phyloP scores from a whole-genome alignment of 495 filamentous ascomycete genomes.

The Xylaria grammica region DNA sequence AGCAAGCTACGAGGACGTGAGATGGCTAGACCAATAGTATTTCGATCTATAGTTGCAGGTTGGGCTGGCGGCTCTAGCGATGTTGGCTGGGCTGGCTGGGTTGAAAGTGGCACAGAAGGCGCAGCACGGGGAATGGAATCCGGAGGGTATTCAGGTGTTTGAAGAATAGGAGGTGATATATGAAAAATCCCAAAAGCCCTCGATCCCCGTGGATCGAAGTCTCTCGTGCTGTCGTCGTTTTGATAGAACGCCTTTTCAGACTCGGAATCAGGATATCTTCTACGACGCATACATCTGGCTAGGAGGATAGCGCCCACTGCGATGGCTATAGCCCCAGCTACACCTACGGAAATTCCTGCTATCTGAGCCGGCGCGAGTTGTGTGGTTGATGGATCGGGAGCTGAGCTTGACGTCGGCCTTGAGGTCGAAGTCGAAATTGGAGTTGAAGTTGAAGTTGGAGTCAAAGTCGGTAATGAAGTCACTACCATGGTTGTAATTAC shows the following conservation, averaged over 20 bases:
- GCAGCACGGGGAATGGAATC: conserved; percentile 16
- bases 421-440: conserved; percentile 8
- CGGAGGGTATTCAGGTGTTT: conserved; percentile 17
- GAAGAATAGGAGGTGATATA: conserved; percentile 36
- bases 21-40: conserved; percentile 51
- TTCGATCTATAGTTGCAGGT: conserved; percentile 25
- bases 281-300: conserved; percentile 44
- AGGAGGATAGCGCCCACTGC: conserved; percentile 48
- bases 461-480: conserved; percentile 20
- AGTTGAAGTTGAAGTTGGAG: conserved; percentile 15
- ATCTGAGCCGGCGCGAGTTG: conserved; percentile 47
- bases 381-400: conserved; percentile 14
- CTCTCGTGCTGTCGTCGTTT: conserved; percentile 4
- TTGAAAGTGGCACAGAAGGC: conserved; percentile 36
- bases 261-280: conserved; percentile 37
- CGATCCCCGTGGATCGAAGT: conserved; percentile 19
- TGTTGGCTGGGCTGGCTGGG: conserved; percentile 28
- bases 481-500: conserved; percentile 21
- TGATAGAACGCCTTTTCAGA: conserved; percentile 44
- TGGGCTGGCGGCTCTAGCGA: conserved; percentile 33
- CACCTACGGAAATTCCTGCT: conserved; percentile 53
- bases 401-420: conserved; percentile 14
- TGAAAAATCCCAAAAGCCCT: conserved; percentile 27
- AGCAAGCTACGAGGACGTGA: conserved; percentile 36
- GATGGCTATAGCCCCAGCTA: conserved; percentile 44